These are phyloP conservation scores for Peronospora belbahrii DNA, from an alignment of 352 stramenopile genomes.

Conservation along the genomic window DNA sequence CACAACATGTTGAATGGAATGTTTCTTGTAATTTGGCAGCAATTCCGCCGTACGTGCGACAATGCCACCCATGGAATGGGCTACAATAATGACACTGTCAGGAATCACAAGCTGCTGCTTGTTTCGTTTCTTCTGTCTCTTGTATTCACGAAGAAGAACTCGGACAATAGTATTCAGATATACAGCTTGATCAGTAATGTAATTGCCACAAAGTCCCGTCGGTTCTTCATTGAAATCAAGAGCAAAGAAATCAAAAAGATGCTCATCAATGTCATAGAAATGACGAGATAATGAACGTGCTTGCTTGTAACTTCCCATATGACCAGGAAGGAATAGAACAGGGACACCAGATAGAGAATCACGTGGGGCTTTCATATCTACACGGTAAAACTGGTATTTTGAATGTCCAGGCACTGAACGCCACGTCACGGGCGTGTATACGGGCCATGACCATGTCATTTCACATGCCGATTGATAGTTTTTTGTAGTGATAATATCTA, in stretches of 20 bases:
- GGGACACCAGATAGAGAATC: slow-evolving; percentile 50
- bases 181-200: slow-evolving; percentile 57
- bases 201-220: slow-evolving; percentile 59
- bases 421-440: slow-evolving; percentile 59
- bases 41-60: slow-evolving; percentile 53
- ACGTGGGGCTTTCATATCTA: slow-evolving; percentile 58
- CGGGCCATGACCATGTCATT: slow-evolving; percentile 83
- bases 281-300: slow-evolving; percentile 69
- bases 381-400: slow-evolving; percentile 61
- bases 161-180: slow-evolving; percentile 72
- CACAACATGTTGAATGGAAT: slow-evolving; percentile 73
- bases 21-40: slow-evolving; percentile 66
- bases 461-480: slow-evolving; percentile 41
- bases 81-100: slow-evolving; percentile 65
- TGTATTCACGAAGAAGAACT: slow-evolving; percentile 67
- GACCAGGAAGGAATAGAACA: slow-evolving; percentile 75
- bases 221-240: slow-evolving; percentile 71
- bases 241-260: slow-evolving; percentile 73
- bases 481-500: slow-evolving; percentile 33
- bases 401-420: slow-evolving; percentile 23
- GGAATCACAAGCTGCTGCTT: slow-evolving; percentile 21
- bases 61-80: slow-evolving; percentile 81
- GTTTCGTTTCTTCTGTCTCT: slow-evolving; percentile 34
- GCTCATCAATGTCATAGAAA: slow-evolving; percentile 45
- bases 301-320: slow-evolving; percentile 84